A percentile compares a stretch with the other conserved stretches of the same genome.
Evolutionary conservation across 1,284 basidiomycete genomes (phyloP).

Genomic region (Naganishia cerealis): DNA sequence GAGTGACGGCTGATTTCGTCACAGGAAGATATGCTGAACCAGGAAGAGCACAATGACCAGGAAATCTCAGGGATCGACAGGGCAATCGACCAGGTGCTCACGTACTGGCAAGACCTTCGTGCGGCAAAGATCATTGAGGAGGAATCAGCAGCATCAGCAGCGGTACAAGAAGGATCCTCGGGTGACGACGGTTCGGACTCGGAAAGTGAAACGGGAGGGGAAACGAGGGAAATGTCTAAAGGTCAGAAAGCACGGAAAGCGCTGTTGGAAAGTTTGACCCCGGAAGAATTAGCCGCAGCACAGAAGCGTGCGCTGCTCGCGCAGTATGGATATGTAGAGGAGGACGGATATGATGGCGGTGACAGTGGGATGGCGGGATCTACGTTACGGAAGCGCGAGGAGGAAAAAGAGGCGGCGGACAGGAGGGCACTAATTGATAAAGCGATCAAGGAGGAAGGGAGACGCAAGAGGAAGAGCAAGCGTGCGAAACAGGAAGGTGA

Average conservation of each 20-base stretch:
- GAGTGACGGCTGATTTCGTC: not conserved
- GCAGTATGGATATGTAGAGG: slow-evolving; percentile 53
- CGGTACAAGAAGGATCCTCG: not conserved
- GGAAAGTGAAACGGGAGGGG: not conserved
- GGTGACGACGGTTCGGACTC: slow-evolving; percentile 7
- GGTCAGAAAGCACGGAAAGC: slow-evolving; percentile 32
- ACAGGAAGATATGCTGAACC: slow-evolving; percentile 28
- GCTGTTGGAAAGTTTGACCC: slow-evolving; percentile 45
- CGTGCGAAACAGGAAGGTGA: slow-evolving; percentile 47
- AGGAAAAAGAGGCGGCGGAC: slow-evolving; percentile 49
- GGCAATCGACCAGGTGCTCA: slow-evolving; percentile 42
- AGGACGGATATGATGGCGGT: slow-evolving; percentile 34
- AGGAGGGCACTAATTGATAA: slow-evolving; percentile 45
- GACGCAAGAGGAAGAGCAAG: slow-evolving; percentile 51
- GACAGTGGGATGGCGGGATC: slow-evolving; percentile 32
- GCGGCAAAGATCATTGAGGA: slow-evolving; percentile 34
- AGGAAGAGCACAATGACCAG: slow-evolving; percentile 29
- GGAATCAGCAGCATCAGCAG: slow-evolving; percentile 9
- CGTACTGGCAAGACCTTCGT: slow-evolving; percentile 43
- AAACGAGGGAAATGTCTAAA: slow-evolving; percentile 11
- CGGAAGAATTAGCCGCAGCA: slow-evolving; percentile 48
- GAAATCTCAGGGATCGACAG: slow-evolving; percentile 38
- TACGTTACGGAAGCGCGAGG: slow-evolving; percentile 41
- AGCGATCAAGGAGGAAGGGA: slow-evolving; percentile 48
- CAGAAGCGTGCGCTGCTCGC: slow-evolving; percentile 45